phyloP scores from a whole-genome alignment of 208 protist species.

The Porcisia hertigi region DNA sequence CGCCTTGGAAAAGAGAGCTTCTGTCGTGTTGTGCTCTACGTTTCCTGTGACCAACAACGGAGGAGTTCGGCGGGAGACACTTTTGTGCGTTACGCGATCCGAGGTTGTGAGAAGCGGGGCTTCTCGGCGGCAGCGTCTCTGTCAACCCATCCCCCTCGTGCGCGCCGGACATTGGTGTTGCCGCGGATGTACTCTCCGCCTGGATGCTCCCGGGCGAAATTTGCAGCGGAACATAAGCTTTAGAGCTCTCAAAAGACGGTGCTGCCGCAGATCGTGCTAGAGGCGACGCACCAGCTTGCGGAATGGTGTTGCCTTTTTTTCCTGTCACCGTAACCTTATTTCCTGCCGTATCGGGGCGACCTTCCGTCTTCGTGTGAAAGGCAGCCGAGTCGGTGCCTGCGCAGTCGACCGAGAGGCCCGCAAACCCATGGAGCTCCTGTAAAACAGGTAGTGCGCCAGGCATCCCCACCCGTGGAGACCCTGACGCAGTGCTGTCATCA shows the following conservation, averaged over 20 bases:
- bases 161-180: background rate
- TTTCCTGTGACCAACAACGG: background rate
- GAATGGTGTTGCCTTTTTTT: background rate
- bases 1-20: conserved; percentile 1
- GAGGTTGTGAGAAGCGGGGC: background rate
- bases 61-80: conserved; percentile 7
- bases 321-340: background rate
- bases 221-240: background rate
- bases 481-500: background rate
- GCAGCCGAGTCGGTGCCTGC: conserved; percentile 19
- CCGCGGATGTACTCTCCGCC: background rate
- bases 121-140: background rate
- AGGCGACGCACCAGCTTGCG: background rate
- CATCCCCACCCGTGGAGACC: too few relatives aligned
- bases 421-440: conserved; percentile 2
- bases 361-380: conserved; percentile 6
- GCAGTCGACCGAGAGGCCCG: conserved; percentile 19
- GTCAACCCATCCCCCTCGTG: background rate
- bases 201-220: conserved; percentile 2
- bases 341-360: background rate
- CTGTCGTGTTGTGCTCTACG: background rate
- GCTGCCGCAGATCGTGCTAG: background rate
- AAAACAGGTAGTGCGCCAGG: too few relatives aligned
- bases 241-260: background rate
- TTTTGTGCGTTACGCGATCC: background rate